A percentile compares a stretch with the other conserved stretches of the same genome.
Conservation (phyloP, 73 alveolate species). For the Symbiodinium pilosum region DNA sequence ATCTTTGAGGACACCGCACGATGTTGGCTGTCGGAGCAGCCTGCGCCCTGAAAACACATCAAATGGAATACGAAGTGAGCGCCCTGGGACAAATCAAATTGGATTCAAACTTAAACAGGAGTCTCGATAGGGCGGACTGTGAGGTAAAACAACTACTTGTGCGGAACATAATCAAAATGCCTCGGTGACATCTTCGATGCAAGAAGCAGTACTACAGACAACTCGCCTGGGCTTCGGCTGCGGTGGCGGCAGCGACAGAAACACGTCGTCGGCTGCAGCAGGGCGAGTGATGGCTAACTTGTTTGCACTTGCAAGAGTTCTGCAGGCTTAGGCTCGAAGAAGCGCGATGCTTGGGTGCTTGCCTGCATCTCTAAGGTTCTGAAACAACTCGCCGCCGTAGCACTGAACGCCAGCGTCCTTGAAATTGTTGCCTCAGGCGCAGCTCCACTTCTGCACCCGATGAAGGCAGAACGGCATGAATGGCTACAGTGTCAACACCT, state of each 20-base stretch:
- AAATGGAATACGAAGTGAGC: too few species aligned
- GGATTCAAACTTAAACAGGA: too few species aligned
- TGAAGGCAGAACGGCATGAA: too few species aligned
- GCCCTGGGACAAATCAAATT: too few species aligned
- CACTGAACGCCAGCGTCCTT: constrained; percentile 91
- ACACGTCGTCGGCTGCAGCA: constrained; percentile 62
- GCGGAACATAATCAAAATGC: too few species aligned
- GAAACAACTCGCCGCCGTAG: constrained; percentile 77
- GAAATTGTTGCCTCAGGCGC: constrained; percentile 90
- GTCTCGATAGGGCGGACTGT: too few species aligned
- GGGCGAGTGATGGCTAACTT: not conserved
- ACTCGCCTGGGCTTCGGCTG: constrained; percentile 6
- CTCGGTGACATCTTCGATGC: too few species aligned
- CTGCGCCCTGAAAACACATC: not conserved
- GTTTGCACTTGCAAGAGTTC: not conserved
- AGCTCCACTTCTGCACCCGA: too few species aligned
- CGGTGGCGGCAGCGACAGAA: constrained; percentile 68
- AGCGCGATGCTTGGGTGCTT: not conserved
- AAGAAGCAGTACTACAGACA: not conserved
- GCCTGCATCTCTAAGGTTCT: constrained; percentile 69
- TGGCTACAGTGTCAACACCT: too few species aligned
- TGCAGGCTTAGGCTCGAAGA: not conserved
- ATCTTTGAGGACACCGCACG: not conserved
- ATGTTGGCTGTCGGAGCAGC: not conserved
- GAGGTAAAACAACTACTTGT: too few species aligned